Evolutionary conservation across 1,284 basidiomycete species (phyloP), one percentile per base, ranked within the genome.

Genomic region (Pascua guehoae): DNA sequence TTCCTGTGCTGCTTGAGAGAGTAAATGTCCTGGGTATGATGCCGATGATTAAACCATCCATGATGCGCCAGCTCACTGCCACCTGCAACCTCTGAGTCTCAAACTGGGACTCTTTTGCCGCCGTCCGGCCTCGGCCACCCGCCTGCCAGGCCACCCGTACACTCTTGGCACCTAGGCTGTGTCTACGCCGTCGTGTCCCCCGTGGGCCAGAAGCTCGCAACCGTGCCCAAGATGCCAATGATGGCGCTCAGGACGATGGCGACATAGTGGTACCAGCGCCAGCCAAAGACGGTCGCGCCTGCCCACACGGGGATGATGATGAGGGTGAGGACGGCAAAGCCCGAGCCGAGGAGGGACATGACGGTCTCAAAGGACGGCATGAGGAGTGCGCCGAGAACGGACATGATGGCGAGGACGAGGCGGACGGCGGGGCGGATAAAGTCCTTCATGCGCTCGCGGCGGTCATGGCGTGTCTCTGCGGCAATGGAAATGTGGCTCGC

Each of bases 291-390:
- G 18, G 82, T 76, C 8, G 82, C 80, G 49, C 88, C 78, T 47
- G 82, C 82, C 47, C 80, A 79, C 41, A 91, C 79, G 3, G 90
- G 90, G 1, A 88, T 86, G 64, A 91, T 86, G 46, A 90, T 83
- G 64, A 86, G 87, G n/a, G 89, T 82, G 61, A 87, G 77, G 68
- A 92, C 89, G 0, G 89, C 87, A 47, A 88, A 84, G 69, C 90
- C 91, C 10, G 86, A 85, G 4, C 92, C 91, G 44, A 94, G 79
- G 68, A 93, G 88, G 14, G 86, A 86, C 88, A 96, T 91, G 70
- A 92, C 82, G 8, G 86, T 83, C 67, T 89, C 88, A 72, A 97
- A 96, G 54, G 89, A 84, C 1, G 94, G 93, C 43, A 96, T 78
- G 56, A 86, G 72, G 59, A 94, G 86, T 2, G 90, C 91, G 41